Evolutionary conservation across 371 early-diverging fungal species (phyloP).

Genomic region (Lichtheimia corymbifera): DNA sequence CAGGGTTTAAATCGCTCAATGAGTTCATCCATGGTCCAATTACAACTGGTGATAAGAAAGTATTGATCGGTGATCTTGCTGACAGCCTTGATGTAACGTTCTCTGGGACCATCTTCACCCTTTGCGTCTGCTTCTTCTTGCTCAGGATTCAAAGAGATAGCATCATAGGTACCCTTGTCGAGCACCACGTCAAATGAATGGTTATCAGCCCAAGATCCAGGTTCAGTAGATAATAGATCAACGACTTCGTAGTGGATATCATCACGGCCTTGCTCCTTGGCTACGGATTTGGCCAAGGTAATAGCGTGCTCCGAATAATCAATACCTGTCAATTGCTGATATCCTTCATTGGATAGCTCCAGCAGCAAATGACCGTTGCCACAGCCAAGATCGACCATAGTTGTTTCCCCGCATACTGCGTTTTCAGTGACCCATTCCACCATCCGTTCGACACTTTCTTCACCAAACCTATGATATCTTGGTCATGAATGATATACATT

Average conservation of each 20-base stretch:
- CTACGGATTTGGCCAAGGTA: conserved; percentile 61
- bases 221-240: conserved; percentile 61
- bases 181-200: conserved; percentile 65
- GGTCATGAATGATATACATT: background rate
- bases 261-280: conserved; percentile 43
- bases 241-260: conserved; percentile 57
- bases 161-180: conserved; percentile 95
- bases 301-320: conserved; percentile 86
- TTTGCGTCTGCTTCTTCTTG: conserved; percentile 39
- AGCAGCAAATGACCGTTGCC: conserved; percentile 92
- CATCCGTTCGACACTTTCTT: conserved; percentile 81
- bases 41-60: conserved; percentile 89
- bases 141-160: conserved; percentile 77
- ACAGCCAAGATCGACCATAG: conserved; percentile 83
- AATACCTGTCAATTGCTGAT: conserved; percentile 73
- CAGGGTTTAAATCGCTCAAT: conserved; percentile 59
- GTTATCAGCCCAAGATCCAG: conserved; percentile 37
- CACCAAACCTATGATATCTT: conserved; percentile 70
- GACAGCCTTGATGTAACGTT: conserved; percentile 34
- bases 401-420: conserved; percentile 32
- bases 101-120: conserved; percentile 36
- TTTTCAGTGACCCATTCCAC: conserved; percentile 76
- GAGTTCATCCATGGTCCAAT: conserved; percentile 90
- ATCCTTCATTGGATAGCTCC: conserved; percentile 69
- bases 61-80: conserved; percentile 37